Evolutionary conservation across 2,329 filamentous ascomycete species (phyloP), one percentile per base, ranked within the genome.

Genomic region (Stromatinia cepivora): DNA sequence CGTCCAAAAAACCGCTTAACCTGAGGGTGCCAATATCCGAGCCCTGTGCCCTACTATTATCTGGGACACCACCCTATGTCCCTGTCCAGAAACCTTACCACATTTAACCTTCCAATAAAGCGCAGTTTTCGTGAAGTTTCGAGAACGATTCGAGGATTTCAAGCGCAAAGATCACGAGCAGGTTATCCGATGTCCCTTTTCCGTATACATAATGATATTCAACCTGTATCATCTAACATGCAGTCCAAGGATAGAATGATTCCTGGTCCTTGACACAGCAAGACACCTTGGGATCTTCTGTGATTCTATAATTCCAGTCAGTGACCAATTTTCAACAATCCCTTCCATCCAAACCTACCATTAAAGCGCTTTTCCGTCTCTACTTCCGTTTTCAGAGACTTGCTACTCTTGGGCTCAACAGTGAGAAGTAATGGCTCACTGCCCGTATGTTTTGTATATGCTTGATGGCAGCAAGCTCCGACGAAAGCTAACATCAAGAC

Each of bases 361-460:
- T 39, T 64, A 10, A 64, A 52, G 34, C 31, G 22, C 8, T 22
- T 64, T 28, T 53, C 61, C 17, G n/a, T 64, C 46, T 42, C 61
- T 52, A 28, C 5, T 39, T 64, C 46, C n/a, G 34, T 64, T 15
- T 52, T 22, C n/a, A 64, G n/a, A 22, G 25, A 28, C 9, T 39
- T 28, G 31, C 10, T 34, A 36, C 46, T 52, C 48, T 64, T 64
- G 5, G 61, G 61, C 6, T 64, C 46, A 52, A 64, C 46, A 17
- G 61, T 64, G n/a, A 64, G 61, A 39, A 64, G 61, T 28, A 64
- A 64, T 53, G 61, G 46, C 25, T 64, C 61, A 4, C n/a, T 64
- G 15, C 31, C 34, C 39, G 17, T 25, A 39, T 42, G 5, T 50
- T 52, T 52, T 28, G 34, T 52, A 25, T 39, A 42, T 28, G 10